Conservation (phyloP, 2,329 filamentous ascomycete genomes). For the Calonectria pseudoturangicola region DNA sequence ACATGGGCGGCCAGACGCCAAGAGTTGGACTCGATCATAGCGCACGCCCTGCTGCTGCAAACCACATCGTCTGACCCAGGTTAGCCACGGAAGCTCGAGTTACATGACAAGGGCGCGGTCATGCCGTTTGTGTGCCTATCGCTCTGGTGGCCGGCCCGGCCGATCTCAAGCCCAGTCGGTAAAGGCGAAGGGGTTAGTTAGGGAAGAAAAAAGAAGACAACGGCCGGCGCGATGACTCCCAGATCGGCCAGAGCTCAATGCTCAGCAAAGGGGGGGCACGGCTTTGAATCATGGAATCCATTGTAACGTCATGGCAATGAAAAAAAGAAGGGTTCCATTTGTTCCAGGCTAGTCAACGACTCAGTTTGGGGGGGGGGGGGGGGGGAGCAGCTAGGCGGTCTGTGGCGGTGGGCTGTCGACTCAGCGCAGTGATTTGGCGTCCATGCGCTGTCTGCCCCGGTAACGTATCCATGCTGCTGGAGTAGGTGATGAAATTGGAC, state of each 20-base stretch:
- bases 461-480: conserved; percentile 25
- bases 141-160: conserved; percentile 6
- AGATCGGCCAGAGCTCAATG: conserved; percentile 34
- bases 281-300: conserved; percentile 16
- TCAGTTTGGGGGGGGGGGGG: conserved; percentile 35
- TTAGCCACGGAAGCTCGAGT: conserved; percentile 16
- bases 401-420: conserved; percentile 41
- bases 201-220: conserved; percentile 10
- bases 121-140: conserved; percentile 23
- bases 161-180: conserved; percentile 18
- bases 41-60: conserved; percentile 30
- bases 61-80: conserved; percentile 35
- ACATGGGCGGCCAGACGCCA: conserved; percentile 13
- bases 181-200: conserved; percentile 2
- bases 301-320: not conserved
- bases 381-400: conserved; percentile 29
- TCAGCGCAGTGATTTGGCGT: conserved; percentile 33
- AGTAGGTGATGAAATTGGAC: conserved; percentile 17
- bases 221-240: conserved; percentile 23
- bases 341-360: conserved; percentile 43
- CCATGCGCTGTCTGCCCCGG: conserved; percentile 23
- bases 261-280: conserved; percentile 24
- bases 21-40: conserved; percentile 31
- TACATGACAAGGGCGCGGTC: conserved; percentile 28
- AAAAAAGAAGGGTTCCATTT: conserved; percentile 42